Base-by-base conservation (phyloP, 805 yeast genomes). In the Yarrowia divulgata region DNA sequence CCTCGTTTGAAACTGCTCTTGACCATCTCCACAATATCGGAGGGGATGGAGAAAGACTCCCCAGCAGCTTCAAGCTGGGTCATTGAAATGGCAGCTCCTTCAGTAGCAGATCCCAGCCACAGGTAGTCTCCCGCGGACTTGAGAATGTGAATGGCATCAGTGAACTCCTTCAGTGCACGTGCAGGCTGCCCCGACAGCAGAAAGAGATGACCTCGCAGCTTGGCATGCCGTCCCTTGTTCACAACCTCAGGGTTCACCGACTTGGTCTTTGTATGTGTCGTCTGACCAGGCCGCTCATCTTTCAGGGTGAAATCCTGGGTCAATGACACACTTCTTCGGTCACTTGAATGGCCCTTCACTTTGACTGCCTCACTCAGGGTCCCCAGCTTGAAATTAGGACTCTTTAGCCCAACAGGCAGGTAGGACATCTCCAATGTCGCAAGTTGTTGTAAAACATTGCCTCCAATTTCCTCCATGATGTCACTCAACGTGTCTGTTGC, bases 41-140 rank as follows among this genome's bases (percentile, higher is more conserved):
- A 48, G 1, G 68, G 55, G 14, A 49, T 63, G 8, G 57, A 48
- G n/a, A 63, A 48, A 4, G 29, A 19, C 5, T 23, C 55, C 14
- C 57, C 57, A 8, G 37, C 14, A 1, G 37, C 8, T 1, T 63
- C 57, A 1, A 91, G 80, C 68, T 93, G 77, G 6, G 89, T 77
- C 49, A 89, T 77, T 70, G 90, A 85, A 0, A 91, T 86, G 0
- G 89, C 90, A 12, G 93, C 79, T 0, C 93, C 91, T 73, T 93
- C 97, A n/a, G 94, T 76, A 0, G 97, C 87, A 37, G 94, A 88
- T 0, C 89, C 98, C 14, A 91, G 82, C 98, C 98, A 95, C 9
- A 95, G 79, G 73, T 85, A 85, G 76, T 95, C 99, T 64, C 87
- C 87, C 1, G 88, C 81, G 13, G 85, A 81, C 70, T 86, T 87